Base-by-base conservation (phyloP, 2,329 filamentous ascomycete species). In the Phoma sp. region DNA sequence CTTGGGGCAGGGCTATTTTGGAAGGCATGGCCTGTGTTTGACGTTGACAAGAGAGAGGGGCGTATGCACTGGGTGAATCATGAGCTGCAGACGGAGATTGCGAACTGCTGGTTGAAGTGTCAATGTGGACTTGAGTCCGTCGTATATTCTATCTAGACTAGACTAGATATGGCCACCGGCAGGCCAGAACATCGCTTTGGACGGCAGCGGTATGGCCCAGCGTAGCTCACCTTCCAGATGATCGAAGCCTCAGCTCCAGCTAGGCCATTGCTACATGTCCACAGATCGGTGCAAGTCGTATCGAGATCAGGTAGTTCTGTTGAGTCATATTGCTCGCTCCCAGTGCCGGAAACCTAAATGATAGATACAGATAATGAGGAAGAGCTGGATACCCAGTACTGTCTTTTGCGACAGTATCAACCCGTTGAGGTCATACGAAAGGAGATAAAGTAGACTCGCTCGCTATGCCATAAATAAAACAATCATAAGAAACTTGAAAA, bases 401-500 rank as follows among this genome's bases (percentile, higher is more conserved):
- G 42, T 43, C 43, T 41, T 41, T 50, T 54, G 43, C 10, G 40
- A 45, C 54, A 46, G 30, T 58, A 51, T 38, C 41, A 47, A 44
- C 45, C 49, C 45, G 44, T 41, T 49, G 49, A 50, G 53, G 38
- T 47, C 40, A 50, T 50, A 57, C 54, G 36, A 52, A 33, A 57
- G 6, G 51, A 40, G 46, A 52, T 47, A 62, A 63, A 62, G 54
- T 53, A 50, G 29, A 59, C 55, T 59, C 66, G 64, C 66, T 71
- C 71, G 71, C 71, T 73, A 74, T 73, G 70, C 70, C 70, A 68
- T 55, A 55, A 37, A 58, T 71, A 72, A 73, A 69, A 74, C 68
- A 72, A 68, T 71, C 67, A 47, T 70, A 52, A 69, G 60, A 66
- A 66, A 60, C 50, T 45, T 38, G 59, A 59, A 47, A 55, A 46